A percentile compares a stretch with the other conserved stretches of the same genome.
phyloP scores from a whole-genome alignment of 2,329 filamentous ascomycete genomes.

The Aspergillus alliaceus region DNA sequence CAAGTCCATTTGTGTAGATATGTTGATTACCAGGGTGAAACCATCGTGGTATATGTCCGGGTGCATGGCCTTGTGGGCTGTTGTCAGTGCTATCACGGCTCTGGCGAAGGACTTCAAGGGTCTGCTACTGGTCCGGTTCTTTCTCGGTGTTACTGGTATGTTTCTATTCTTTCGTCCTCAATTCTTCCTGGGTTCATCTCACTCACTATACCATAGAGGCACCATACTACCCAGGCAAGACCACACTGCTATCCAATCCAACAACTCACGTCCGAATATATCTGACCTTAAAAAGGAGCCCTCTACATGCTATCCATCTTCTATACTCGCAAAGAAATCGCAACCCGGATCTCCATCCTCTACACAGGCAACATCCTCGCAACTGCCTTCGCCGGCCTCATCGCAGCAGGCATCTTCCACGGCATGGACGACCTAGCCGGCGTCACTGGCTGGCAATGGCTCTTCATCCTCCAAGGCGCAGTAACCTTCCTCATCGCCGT shows the following conservation, averaged over 20 bases:
- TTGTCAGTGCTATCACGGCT: conserved; percentile 28
- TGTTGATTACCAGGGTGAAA: conserved; percentile 35
- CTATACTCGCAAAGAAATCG: conserved; percentile 63
- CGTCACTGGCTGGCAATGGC: conserved; percentile 55
- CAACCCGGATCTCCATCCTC: conserved; percentile 56
- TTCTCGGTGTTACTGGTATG: conserved; percentile 31
- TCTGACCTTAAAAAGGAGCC: conserved; percentile 28
- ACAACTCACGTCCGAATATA: background rate
- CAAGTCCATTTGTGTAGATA: conserved; percentile 17
- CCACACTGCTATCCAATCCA: background rate
- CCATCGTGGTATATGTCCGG: conserved; percentile 47
- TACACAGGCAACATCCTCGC: conserved; percentile 62
- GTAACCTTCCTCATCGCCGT: conserved; percentile 46
- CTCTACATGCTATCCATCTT: conserved; percentile 64
- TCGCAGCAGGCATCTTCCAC: conserved; percentile 59
- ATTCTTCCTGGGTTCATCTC: too few species aligned
- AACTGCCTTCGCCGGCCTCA: conserved; percentile 60
- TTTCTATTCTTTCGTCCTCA: too few species aligned
- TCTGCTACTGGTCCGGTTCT: conserved; percentile 39
- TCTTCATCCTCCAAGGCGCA: conserved; percentile 50
- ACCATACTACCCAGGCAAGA: conserved; percentile 56
- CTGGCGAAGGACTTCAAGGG: conserved; percentile 40
- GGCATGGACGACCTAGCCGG: conserved; percentile 58
- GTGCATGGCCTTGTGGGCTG: conserved; percentile 32
- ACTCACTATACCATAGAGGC: conserved; percentile 14